Base-by-base conservation (phyloP, 2,329 filamentous ascomycete genomes). In the Chaetomium globosum region DNA sequence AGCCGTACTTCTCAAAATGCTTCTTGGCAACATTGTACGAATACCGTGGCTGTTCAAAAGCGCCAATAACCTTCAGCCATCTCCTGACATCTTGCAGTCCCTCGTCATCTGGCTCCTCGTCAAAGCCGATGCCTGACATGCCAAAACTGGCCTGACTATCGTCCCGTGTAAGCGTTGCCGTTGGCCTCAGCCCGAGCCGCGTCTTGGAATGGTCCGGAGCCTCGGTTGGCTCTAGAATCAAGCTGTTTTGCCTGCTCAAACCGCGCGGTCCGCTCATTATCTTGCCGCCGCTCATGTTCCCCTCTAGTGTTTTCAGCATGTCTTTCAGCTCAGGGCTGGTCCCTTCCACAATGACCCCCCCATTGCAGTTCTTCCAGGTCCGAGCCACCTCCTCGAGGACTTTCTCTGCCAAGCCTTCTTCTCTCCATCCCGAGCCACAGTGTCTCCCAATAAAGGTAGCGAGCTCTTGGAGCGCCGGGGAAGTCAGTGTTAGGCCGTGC, bases 341-440 rank as follows among this genome's bases (percentile, higher is more conserved):
- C 30, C 94, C 94, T 61, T 97, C 92, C 2, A 99, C 91, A 69
- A 99, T 96, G 61, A 97, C 91, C 26, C 91, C 91, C 1, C 92
- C 92, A 74, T 91, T 93, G 66, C 89, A 84, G 70, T 89, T 91
- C 80, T 97, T 98, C 96, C 95, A 99, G 71, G 86, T 86, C 76
- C 91, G 90, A 1, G 95, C 93, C 8, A 93, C 87, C 77, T 98
- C 95, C 73, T 99, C 95, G 43, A 99, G 80, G 13, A 97, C 92
- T 70, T 89, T 89, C 77, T 99, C 96, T 2, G 93, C 95, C 36
- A 97, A 81, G 0, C 96, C 94, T 75, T 96, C 93, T 79, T 98
- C 93, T 72, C 94, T 87, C 95, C 95, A 99, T 88, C 89, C 92
- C 64, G 93, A 93, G 39, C 95, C 95, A 76, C 95, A 99, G 77